phyloP scores from a whole-genome alignment of 192 early-diverging fungal genomes.

The Backusella australiensis region DNA sequence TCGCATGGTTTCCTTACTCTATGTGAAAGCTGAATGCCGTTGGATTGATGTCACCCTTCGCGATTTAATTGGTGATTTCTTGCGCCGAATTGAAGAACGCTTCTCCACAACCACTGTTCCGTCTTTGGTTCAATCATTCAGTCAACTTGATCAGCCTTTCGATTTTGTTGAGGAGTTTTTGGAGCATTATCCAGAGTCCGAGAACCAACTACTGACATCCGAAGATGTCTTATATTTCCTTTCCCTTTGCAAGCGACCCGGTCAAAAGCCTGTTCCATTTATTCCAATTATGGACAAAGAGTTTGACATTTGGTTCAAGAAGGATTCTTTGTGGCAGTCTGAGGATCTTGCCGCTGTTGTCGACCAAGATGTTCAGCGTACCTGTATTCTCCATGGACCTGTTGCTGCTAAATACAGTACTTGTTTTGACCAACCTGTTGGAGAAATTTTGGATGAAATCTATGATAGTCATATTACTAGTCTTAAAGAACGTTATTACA shows the following conservation, averaged over 20 bases:
- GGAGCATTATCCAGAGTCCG: constrained; percentile 64
- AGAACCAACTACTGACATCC: constrained; percentile 71
- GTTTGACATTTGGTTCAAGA: constrained; percentile 89
- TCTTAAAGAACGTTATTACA: constrained; percentile 72
- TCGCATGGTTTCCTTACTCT: constrained; percentile 83
- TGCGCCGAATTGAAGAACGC: constrained; percentile 86
- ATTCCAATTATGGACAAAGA: constrained; percentile 83
- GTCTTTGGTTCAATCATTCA: constrained; percentile 64
- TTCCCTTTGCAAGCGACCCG: constrained; percentile 66
- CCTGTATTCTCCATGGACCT: constrained; percentile 87
- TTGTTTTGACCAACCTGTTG: constrained; percentile 79
- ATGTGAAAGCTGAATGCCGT: constrained; percentile 61
- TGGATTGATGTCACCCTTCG: constrained; percentile 80
- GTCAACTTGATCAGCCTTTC: constrained; percentile 59
- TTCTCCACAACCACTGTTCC: constrained; percentile 57
- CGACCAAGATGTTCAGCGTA: constrained; percentile 82
- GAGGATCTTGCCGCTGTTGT: constrained; percentile 84
- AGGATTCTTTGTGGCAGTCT: constrained; percentile 88
- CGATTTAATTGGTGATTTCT: constrained; percentile 74
- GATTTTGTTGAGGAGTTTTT: constrained; percentile 68
- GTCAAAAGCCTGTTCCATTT: constrained; percentile 87
- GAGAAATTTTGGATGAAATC: constrained; percentile 82
- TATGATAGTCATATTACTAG: constrained; percentile 77
- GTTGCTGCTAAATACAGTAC: constrained; percentile 74
- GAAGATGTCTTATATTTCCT: constrained; percentile 88